Evolutionary conservation across 2,329 filamentous ascomycete genomes (phyloP), one percentile per base, ranked within the genome.

Genomic region (Orbilia quercus): DNA sequence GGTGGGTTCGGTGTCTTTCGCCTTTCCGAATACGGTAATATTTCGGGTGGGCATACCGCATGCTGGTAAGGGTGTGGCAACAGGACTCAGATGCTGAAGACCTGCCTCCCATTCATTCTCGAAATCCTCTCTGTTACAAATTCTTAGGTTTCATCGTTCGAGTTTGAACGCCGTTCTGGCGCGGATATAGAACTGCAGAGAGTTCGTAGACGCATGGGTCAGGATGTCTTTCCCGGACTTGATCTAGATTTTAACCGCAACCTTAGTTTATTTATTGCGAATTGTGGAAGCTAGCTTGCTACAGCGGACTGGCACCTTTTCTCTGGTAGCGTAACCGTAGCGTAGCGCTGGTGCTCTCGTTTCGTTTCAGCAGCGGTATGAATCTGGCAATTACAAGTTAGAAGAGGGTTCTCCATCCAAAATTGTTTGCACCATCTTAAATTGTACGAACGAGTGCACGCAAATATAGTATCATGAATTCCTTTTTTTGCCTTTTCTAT

Each of bases 291-390:
- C 38, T 59, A n/a, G n/a, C n/a, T n/a, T n/a, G n/a, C n/a, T n/a
- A n/a, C n/a, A n/a, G n/a, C n/a, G n/a, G n/a, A 38, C 42, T 28
- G 47, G 34, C 18, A 38, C 23, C n/a, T 54, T 47, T 59, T 54
- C 36, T 59, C 23, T 59, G 53, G 63, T 54, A 69, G 36, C 45
- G 55, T 55, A n/a, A n/a, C n/a, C n/a, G n/a, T n/a, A n/a, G n/a
- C n/a, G n/a, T n/a, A n/a, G n/a, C n/a, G n/a, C n/a, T n/a, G n/a
- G n/a, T 60, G 28, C 5, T 9, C 28, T 31, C 64, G 64, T 60
- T 69, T 69, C 47, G 64, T 69, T 69, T 69, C 64, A 69, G 64
- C 38, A 51, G 16, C 45, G 47, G 42, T 38, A 60, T 69, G 64
- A 69, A 69, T 60, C 18, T 18, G 64, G 64, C 45, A 69, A 55